Evolutionary conservation across 1,284 basidiomycete species (phyloP).

Genomic region (Sanghuangporus sanghuang): DNA sequence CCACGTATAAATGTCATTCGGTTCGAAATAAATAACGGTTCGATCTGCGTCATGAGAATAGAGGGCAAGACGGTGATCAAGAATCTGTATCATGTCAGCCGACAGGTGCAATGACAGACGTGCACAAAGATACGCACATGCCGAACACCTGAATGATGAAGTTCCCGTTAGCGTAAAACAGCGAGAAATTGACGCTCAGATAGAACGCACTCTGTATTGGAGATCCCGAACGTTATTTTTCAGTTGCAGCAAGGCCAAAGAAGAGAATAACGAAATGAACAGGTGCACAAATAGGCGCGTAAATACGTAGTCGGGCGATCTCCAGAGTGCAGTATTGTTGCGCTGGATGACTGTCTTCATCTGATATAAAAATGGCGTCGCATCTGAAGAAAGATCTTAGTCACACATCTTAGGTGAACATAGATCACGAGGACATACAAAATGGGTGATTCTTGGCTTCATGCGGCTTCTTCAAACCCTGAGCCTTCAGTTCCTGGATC

Average conservation of each 20-base stretch:
- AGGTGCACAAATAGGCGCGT: slow-evolving; percentile 76
- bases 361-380: slow-evolving; percentile 78
- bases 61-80: slow-evolving; percentile 74
- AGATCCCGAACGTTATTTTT: slow-evolving; percentile 63
- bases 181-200: background rate
- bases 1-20: slow-evolving; percentile 52
- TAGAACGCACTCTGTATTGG: slow-evolving; percentile 60
- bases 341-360: slow-evolving; percentile 68
- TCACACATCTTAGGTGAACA: background rate
- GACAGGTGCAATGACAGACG: background rate
- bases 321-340: slow-evolving; percentile 77
- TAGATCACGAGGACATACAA: slow-evolving; percentile 3
- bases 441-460: slow-evolving; percentile 21
- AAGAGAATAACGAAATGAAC: slow-evolving; percentile 76
- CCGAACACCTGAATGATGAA: slow-evolving; percentile 46
- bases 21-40: slow-evolving; percentile 84
- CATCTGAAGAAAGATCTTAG: slow-evolving; percentile 38
- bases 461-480: slow-evolving; percentile 23
- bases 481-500: slow-evolving; percentile 32
- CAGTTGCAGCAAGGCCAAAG: slow-evolving; percentile 81
- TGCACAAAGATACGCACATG: slow-evolving; percentile 41
- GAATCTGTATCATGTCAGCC: slow-evolving; percentile 41
- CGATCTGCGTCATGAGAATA: slow-evolving; percentile 75
- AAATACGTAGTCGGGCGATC: slow-evolving; percentile 79
- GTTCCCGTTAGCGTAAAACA: background rate